Evolutionary conservation across 2,329 filamentous ascomycete genomes (phyloP).

Genomic region (Sclerotinia sclerotiorum): DNA sequence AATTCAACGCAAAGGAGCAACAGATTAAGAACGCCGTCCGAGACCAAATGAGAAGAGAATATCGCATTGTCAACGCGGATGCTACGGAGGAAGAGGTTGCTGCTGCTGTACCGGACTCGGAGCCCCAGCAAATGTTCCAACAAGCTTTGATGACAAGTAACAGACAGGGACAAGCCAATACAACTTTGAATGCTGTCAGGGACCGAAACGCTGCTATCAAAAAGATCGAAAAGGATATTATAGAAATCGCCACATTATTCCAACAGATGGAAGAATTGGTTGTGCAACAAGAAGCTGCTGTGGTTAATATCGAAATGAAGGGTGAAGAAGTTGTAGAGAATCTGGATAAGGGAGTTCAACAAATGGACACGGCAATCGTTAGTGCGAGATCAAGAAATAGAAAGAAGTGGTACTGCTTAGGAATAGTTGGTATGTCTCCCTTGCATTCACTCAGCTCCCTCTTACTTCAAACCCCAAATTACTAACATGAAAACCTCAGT

Average conservation of each 20-base stretch:
- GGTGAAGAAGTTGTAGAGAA: slow-evolving; percentile 83
- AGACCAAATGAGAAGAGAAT: slow-evolving; percentile 85
- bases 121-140: slow-evolving; percentile 75
- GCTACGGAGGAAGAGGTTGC: slow-evolving; percentile 76
- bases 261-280: slow-evolving; percentile 84
- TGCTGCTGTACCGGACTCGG: slow-evolving; percentile 72
- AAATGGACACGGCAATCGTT: slow-evolving; percentile 77
- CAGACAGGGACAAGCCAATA: slow-evolving; percentile 76
- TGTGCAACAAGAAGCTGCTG: slow-evolving; percentile 78
- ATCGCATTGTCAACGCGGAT: slow-evolving; percentile 82
- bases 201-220: slow-evolving; percentile 83
- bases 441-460: background rate
- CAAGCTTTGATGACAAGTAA: slow-evolving; percentile 81
- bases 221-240: slow-evolving; percentile 89
- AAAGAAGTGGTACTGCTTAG: slow-evolving; percentile 90
- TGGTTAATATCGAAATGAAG: slow-evolving; percentile 81
- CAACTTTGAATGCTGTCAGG: slow-evolving; percentile 75
- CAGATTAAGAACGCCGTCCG: too few relatives aligned
- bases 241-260: slow-evolving; percentile 84
- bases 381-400: slow-evolving; percentile 72
- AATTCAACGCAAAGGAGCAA: too few relatives aligned
- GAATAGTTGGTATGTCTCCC: slow-evolving; percentile 58
- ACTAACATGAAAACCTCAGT: slow-evolving; percentile 43
- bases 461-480: slow-evolving; percentile 11
- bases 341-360: slow-evolving; percentile 78